phyloP scores from a whole-genome alignment of 257 asterid species.

The Salvia splendens region DNA sequence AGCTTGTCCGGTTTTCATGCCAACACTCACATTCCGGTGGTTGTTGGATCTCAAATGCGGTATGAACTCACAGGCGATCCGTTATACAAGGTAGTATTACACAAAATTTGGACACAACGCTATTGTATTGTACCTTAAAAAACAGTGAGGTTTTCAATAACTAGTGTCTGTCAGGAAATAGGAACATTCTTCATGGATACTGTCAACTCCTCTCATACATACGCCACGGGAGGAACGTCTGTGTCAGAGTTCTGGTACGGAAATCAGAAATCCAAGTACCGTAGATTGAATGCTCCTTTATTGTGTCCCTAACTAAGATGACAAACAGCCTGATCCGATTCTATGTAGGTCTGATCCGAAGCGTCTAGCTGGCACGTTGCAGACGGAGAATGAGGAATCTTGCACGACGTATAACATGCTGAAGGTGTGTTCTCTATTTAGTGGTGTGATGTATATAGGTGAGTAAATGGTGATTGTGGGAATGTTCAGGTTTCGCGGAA shows the following conservation, averaged over 20 bases:
- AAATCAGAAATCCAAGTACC: conserved; percentile 7
- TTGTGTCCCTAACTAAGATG: background rate
- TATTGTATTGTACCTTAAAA: background rate
- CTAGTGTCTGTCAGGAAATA: conserved; percentile 54
- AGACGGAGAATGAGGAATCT: conserved; percentile 78
- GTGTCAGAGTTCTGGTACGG: conserved; percentile 69
- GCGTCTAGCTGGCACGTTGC: conserved; percentile 62
- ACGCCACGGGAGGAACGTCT: conserved; percentile 98
- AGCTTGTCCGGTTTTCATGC: conserved; percentile 72
- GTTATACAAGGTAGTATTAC: conserved; percentile 66
- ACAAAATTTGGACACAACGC: background rate
- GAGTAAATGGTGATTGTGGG: background rate
- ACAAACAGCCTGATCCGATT: background rate
- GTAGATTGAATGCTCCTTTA: background rate
- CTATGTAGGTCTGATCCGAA: conserved; percentile 67
- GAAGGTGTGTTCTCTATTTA: conserved; percentile 50
- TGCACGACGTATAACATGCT: conserved; percentile 96
- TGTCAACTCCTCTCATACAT: conserved; percentile 83
- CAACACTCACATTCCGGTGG: conserved; percentile 91
- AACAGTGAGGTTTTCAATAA: background rate
- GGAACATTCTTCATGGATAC: conserved; percentile 74
- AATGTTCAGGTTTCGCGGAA: conserved; percentile 74
- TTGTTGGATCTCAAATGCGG: conserved; percentile 88
- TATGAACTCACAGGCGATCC: conserved; percentile 91
- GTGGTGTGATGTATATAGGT: background rate